These are phyloP conservation scores for Taxillus chinensis DNA, from an alignment of 164 flowering plant genomes.

Conservation along the genomic window DNA sequence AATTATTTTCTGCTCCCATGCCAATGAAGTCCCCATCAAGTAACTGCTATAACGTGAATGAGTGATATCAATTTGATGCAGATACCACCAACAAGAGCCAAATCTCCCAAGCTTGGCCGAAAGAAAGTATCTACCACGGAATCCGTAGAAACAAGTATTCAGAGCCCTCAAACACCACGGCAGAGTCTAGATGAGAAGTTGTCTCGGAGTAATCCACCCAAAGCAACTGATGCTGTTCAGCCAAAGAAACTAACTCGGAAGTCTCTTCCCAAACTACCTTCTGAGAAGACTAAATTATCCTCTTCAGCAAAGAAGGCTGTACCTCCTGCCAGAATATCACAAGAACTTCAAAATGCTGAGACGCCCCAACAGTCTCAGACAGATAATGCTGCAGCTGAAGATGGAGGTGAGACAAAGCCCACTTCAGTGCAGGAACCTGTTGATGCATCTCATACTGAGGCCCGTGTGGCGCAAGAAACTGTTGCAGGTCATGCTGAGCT, in stretches of 20 bases:
- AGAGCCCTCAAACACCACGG: conserved; percentile 24
- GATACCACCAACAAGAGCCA: conserved; percentile 89
- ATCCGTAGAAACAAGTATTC: conserved; percentile 29
- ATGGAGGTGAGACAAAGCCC: conserved; percentile 16
- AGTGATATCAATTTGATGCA: conserved; percentile 17
- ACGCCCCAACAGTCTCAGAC: conserved; percentile 10
- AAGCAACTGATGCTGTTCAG: conserved; percentile 26
- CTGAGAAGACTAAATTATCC: conserved; percentile 41
- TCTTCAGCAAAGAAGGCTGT: conserved; percentile 19
- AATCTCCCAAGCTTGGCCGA: conserved; percentile 88
- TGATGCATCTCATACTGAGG: conserved; percentile 1
- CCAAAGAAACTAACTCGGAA: conserved; percentile 58
- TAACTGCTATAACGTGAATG: too few relatives aligned
- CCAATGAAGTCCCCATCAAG: too few relatives aligned
- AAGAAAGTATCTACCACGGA: conserved; percentile 40
- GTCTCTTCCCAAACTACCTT: conserved; percentile 85
- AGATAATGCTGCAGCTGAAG: conserved; percentile 9
- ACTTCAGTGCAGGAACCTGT: background rate
- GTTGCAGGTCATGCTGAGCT: conserved; percentile 16
- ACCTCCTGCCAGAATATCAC: conserved; percentile 13
- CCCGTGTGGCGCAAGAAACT: conserved; percentile 14
- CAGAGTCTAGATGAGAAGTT: conserved; percentile 57
- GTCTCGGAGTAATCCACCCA: conserved; percentile 23
- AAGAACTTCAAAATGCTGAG: conserved; percentile 14
- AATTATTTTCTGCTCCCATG: too few relatives aligned